Conservation (phyloP, 164 flowering plant genomes). For the Vitis rupestris region DNA sequence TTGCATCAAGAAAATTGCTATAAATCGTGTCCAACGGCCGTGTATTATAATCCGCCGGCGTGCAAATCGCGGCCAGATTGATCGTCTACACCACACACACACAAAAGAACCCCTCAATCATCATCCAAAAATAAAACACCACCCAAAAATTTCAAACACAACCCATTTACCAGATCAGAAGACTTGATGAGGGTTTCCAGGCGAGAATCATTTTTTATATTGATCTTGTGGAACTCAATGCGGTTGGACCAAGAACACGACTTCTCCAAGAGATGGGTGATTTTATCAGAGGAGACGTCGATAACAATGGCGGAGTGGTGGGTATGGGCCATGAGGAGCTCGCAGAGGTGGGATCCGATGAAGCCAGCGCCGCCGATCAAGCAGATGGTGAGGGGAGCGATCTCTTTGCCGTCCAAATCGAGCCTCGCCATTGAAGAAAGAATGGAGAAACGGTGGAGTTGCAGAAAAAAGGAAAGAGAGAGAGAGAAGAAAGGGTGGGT, state of each 20-base stretch:
- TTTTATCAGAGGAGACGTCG: conserved; percentile 83
- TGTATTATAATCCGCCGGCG: conserved; percentile 89
- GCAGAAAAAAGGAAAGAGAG: too few species aligned
- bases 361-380: conserved; percentile 94
- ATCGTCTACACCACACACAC: conserved; percentile 41
- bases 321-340: conserved; percentile 74
- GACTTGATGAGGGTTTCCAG: conserved; percentile 94
- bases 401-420: conserved; percentile 77
- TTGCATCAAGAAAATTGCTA: conserved; percentile 84
- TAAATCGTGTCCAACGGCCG: conserved; percentile 80
- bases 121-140: neutral
- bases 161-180: conserved; percentile 81
- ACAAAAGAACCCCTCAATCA: too few species aligned
- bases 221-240: conserved; percentile 89
- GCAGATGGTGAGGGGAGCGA: conserved; percentile 65
- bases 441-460: too few species aligned
- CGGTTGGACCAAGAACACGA: conserved; percentile 58
- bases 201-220: conserved; percentile 92
- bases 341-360: conserved; percentile 91
- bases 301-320: conserved; percentile 74
- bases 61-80: conserved; percentile 91
- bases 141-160: conserved; percentile 11
- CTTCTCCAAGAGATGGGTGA: conserved; percentile 72
- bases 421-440: conserved; percentile 32
- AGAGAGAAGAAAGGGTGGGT: too few species aligned